Evolutionary conservation across 305 asterid species (phyloP), one percentile per base, ranked within the genome.

Genomic region (Ajuga reptans): DNA sequence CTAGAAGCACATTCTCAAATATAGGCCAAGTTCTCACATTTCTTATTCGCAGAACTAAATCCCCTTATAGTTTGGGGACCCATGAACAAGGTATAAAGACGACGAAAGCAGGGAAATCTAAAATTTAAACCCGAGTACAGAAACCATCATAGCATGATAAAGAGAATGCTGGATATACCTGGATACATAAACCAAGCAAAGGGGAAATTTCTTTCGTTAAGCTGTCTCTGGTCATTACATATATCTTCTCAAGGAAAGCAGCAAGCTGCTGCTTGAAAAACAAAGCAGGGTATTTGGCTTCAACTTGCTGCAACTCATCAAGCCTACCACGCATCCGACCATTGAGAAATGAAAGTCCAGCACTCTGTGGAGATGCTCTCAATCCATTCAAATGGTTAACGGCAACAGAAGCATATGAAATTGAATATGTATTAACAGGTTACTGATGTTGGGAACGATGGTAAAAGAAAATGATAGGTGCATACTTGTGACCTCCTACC

Each of bases 191-290:
- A 68, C 98, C 99, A 76, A 94, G 97, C 84, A 89, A 71, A 45
- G 98, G 98, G 72, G 98, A 94, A 71, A 94, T 86, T 77, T 89
- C 97, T 81, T 94, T 94, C 89, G 91, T 94, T 69, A 94, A 79
- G 78, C 84, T 94, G 82, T 94, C 99, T 70, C 98, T 85, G 70
- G 91, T 89, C 90, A 91, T 78, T 66, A 98, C 99, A 81, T 94
- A 94, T 75, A 94, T 91, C 87, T 94, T 94, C 86, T 94, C 98
- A 79, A 94, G 89, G 85, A 85, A 94, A 80, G 99, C 99, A 76
- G 99, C 91, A 68, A 94, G 98, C 89, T 94, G 99, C 83, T 91
- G 99, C 85, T 94, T 91, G 90, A 94, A 94, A 83, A 94, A 79
- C 82, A 94, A 84, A 63, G 99, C 99, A 68, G 98, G 99, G 75